A percentile compares a stretch with the other conserved stretches of the same genome.
Evolutionary conservation across 192 early-diverging fungal species (phyloP).

Genomic region (Chytriomyces hyalinus): DNA sequence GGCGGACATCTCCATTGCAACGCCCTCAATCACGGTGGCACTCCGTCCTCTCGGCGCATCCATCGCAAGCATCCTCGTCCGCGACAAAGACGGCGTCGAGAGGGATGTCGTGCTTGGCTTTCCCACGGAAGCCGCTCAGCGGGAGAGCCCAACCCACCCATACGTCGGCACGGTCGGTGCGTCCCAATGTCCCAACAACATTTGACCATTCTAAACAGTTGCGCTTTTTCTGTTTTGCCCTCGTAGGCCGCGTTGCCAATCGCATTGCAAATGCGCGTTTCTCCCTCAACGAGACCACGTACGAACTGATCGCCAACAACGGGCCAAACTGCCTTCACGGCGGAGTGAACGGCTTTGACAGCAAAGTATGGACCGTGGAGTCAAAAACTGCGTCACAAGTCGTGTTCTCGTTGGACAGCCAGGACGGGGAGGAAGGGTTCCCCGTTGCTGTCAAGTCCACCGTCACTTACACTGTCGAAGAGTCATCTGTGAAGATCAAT

Average conservation of each 20-base stretch:
- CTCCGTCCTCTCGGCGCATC: conserved; percentile 32
- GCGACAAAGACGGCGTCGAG: background rate
- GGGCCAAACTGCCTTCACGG: conserved; percentile 84
- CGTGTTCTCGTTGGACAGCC: conserved; percentile 61
- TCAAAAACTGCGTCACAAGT: conserved; percentile 56
- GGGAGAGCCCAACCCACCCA: conserved; percentile 1
- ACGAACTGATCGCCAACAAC: conserved; percentile 69
- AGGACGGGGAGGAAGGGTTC: conserved; percentile 80
- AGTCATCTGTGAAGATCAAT: conserved; percentile 38
- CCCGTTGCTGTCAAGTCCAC: conserved; percentile 69
- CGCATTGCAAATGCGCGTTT: conserved; percentile 48
- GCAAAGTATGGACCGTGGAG: conserved; percentile 62
- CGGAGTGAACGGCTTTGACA: conserved; percentile 76
- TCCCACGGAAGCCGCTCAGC: conserved; percentile 46
- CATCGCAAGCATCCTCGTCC: conserved; percentile 23
- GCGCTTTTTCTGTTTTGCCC: background rate
- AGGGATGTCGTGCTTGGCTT: conserved; percentile 68
- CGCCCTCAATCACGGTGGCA: background rate
- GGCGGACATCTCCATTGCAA: too few species aligned
- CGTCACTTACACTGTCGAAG: conserved; percentile 61
- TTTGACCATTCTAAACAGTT: background rate
- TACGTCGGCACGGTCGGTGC: conserved; percentile 2
- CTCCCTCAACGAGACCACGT: conserved; percentile 60
- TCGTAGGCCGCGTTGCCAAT: background rate
- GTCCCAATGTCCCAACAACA: background rate